phyloP scores from a whole-genome alignment of 2,329 filamentous ascomycete species.

The Macrophomina tecta region DNA sequence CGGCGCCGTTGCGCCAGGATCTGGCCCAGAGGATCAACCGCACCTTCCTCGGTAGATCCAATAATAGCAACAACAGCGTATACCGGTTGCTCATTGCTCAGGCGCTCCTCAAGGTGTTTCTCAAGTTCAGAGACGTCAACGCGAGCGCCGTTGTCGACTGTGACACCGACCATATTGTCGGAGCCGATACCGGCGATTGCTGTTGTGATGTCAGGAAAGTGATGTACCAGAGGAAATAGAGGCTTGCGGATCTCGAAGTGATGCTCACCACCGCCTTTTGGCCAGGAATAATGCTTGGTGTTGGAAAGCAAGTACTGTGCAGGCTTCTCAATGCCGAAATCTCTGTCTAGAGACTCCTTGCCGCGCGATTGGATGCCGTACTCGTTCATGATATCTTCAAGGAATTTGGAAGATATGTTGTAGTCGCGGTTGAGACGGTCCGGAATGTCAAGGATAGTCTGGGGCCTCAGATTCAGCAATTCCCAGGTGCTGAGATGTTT shows the following conservation, averaged over 20 bases:
- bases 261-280: slow-evolving; percentile 52
- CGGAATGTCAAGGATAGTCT: slow-evolving; percentile 50
- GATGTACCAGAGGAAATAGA: background rate
- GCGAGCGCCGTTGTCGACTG: slow-evolving; percentile 49
- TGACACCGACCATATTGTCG: slow-evolving; percentile 48
- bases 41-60: slow-evolving; percentile 57
- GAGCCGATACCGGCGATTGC: slow-evolving; percentile 56
- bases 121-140: slow-evolving; percentile 46
- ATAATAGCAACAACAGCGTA: slow-evolving; percentile 55
- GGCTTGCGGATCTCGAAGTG: no score
- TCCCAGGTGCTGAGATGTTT: slow-evolving; percentile 50
- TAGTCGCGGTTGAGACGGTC: slow-evolving; percentile 47
- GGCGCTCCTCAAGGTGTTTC: slow-evolving; percentile 38
- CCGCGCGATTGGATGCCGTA: slow-evolving; percentile 51
- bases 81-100: slow-evolving; percentile 42
- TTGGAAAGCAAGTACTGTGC: slow-evolving; percentile 48
- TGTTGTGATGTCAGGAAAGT: slow-evolving; percentile 40
- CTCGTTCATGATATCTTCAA: slow-evolving; percentile 41
- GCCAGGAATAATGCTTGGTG: slow-evolving; percentile 58
- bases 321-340: slow-evolving; percentile 42
- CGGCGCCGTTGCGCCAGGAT: slow-evolving; percentile 50
- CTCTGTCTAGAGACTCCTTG: slow-evolving; percentile 46
- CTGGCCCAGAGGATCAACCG: slow-evolving; percentile 49
- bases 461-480: slow-evolving; percentile 52
- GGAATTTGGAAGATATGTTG: slow-evolving; percentile 48